Evolutionary conservation across 805 yeast genomes (phyloP), one percentile per base, ranked within the genome.

Genomic region (Candida arabinofermentans): DNA sequence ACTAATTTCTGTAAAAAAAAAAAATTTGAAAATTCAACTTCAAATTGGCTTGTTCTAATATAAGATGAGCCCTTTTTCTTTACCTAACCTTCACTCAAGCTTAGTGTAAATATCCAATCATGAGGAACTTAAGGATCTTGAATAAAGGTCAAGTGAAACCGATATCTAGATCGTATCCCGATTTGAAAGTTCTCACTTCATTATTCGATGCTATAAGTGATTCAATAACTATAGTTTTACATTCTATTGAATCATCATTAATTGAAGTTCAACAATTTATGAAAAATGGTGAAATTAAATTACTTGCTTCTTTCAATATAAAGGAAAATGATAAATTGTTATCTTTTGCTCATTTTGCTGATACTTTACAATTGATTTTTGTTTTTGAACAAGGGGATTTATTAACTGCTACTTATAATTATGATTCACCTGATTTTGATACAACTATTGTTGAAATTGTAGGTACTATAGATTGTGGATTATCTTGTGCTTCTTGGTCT

Each of bases 401-500:
- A 9, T 65, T 79, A 33, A 69, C 77, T 9, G 85, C 86, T 3
- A 74, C 78, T 18, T 82, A 83, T 57, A 86, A 81, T 50, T 59
- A 55, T 9, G 44, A 50, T 2, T 47, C 52, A 2, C 68, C 69
- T 6, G 77, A 75, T 46, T 72, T 75, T 12, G 76, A 77, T 27
- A 64, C 74, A 14, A 74, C 88, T 1, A 71, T 82, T 5, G 71
- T 76, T 17, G 89, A 83, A 51, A 82, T 89, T 36, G 90, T 84
- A 8, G 98, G 97, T 0, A 75, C 87, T 17, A 79, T 91, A 22
- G 96, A 89, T 54, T 75, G 72, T 26, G 91, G 90, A 0, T 66
- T 91, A 13, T 54, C 62, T 34, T 80, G 86, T 14, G 90, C 96
- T 0, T 53, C 65, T 17, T 93, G 98, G 98, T 82, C 96, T 10